phyloP scores from a whole-genome alignment of 305 asterid genomes.

The Rubia occidens region DNA sequence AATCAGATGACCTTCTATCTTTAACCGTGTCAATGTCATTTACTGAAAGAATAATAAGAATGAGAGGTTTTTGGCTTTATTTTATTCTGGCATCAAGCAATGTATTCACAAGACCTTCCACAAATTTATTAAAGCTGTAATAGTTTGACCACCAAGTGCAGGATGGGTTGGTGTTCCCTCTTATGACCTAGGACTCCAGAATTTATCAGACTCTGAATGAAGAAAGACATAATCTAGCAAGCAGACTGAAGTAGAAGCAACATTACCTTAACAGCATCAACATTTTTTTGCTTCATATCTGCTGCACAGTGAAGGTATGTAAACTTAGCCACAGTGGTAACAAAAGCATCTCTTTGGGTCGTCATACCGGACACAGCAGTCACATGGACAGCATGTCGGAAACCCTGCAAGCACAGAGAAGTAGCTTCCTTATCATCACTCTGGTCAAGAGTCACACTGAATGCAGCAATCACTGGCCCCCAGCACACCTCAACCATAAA shows the following conservation, averaged over 20 bases:
- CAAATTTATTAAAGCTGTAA: background rate
- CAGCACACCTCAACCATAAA: slow-evolving; percentile 98
- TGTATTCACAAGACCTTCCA: background rate
- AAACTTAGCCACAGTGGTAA: slow-evolving; percentile 96
- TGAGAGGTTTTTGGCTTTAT: background rate
- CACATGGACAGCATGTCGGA: slow-evolving; percentile 90
- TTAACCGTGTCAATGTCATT: background rate
- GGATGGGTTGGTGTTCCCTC: background rate
- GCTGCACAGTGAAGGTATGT: slow-evolving; percentile 97
- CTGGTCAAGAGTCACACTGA: slow-evolving; percentile 94
- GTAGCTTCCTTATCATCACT: slow-evolving; percentile 93
- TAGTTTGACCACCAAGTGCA: slow-evolving; percentile 1
- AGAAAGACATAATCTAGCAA: background rate
- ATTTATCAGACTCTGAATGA: background rate
- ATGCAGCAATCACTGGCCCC: slow-evolving; percentile 99
- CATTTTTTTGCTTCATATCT: slow-evolving; percentile 97
- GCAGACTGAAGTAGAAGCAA: slow-evolving; percentile 13
- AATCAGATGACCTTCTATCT: background rate
- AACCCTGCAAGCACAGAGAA: slow-evolving; percentile 82
- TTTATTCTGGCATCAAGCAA: background rate
- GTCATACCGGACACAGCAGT: slow-evolving; percentile 93
- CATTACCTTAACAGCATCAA: slow-evolving; percentile 89
- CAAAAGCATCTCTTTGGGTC: slow-evolving; percentile 97
- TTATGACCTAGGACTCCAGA: background rate
- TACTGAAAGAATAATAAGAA: background rate